Percentiles rank a stretch among this genome's conserved stretches.
Conservation (phyloP, 164 flowering plant species). For the Nymphaea colorata region DNA sequence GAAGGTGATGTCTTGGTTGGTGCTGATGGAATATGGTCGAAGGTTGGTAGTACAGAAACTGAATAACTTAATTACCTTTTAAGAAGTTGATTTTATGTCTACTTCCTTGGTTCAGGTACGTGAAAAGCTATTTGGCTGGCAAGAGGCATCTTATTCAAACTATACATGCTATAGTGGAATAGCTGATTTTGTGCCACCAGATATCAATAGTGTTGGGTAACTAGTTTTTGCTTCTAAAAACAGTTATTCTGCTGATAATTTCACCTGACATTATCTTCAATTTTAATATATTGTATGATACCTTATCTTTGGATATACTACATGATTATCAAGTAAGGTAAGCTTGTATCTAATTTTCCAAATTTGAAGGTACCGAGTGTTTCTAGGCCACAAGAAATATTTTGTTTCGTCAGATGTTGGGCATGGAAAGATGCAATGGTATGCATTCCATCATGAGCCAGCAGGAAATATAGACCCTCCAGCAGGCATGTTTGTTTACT, state of each 20-base stretch:
- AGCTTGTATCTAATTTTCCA: background rate
- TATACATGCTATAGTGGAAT: constrained; percentile 30
- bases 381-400: constrained; percentile 24
- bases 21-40: constrained; percentile 32
- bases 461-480: constrained; percentile 16
- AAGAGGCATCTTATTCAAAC: constrained; percentile 17
- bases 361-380: constrained; percentile 27
- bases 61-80: background rate
- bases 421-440: constrained; percentile 34
- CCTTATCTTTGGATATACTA: background rate
- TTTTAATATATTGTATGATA: background rate
- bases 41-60: constrained; percentile 5
- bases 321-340: too few relatives aligned
- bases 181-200: constrained; percentile 20
- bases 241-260: background rate
- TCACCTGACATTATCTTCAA: background rate
- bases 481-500: constrained; percentile 9
- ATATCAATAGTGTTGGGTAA: constrained; percentile 24
- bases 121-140: constrained; percentile 17
- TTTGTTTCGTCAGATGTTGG: constrained; percentile 32
- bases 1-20: constrained; percentile 31
- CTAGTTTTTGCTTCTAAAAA: background rate
- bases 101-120: constrained; percentile 13
- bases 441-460: constrained; percentile 26
- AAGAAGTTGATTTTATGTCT: background rate